Base-by-base conservation (phyloP, 805 yeast genomes). In the Suhomyces emberorum region DNA sequence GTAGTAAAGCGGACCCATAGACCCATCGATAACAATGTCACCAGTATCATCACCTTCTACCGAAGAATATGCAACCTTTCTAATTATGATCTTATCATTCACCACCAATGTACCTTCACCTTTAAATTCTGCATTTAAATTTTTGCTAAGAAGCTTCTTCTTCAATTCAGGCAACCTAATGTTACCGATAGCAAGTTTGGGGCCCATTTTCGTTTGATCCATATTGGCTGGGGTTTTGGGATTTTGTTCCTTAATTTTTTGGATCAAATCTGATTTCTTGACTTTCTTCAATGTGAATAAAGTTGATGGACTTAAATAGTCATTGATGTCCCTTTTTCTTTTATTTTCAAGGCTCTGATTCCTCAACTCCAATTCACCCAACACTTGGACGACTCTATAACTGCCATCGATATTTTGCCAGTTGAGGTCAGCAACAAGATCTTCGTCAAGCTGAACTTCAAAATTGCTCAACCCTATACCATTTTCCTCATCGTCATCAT, bases 61-160 rank as follows among this genome's bases (percentile, higher is more conserved):
- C 15, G 55, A 54, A 22, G 66, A 58, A 40, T 61, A 57, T 1
- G 69, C 54, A 3, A 84, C 70, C 54, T 91, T 91, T 37, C 87
- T 67, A 7, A 93, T 78, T 1, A 86, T 81, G 12, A 93, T 75
- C 35, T 67, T 67, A 38, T 83, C 83, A 52, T 89, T 89, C 29
- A 95, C 83, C 10, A 89, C 95, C 26, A 93, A 65, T 0, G 88
- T 80, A 55, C 98, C 98, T 57, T 88, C 96, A 37, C 96, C 95
- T 57, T 83, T 79, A 57, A 91, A 88, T 52, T 89, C 96, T 1
- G 95, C 96, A 35, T 66, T 69, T 49, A 83, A 76, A 32, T 86
- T 83, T 37, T 64, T 59, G 4, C 70, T 63, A 20, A 69, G 61
- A 24, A 93, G 66, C 40, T 72, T 74, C 47, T 77, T 76, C 50